Evolutionary conservation across 805 yeast genomes (phyloP).

Genomic region (Candida tammaniensis): DNA sequence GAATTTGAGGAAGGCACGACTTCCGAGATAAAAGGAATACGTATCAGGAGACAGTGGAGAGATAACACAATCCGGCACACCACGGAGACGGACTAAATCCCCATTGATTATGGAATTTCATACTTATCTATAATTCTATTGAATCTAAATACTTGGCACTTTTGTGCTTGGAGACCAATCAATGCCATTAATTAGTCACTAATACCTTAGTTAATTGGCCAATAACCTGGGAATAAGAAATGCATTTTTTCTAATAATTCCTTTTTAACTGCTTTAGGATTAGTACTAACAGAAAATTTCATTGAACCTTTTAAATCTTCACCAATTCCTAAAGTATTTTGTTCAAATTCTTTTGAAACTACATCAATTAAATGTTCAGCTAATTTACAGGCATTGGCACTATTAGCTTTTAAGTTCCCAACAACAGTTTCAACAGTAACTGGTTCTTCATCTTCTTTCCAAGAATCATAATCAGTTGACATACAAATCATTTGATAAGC

Average conservation of each 20-base stretch:
- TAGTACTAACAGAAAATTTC: constrained; percentile 79
- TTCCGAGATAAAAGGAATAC: too few relatives aligned
- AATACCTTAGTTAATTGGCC: constrained; percentile 41
- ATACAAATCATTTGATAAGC: constrained; percentile 97
- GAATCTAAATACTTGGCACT: too few relatives aligned
- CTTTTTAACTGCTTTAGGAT: constrained; percentile 66
- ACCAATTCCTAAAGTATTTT: constrained; percentile 57
- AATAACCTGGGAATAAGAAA: constrained; percentile 87
- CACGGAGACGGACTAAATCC: too few relatives aligned
- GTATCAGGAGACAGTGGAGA: too few relatives aligned
- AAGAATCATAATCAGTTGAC: constrained; percentile 98
- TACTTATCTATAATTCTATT: too few relatives aligned
- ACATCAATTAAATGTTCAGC: constrained; percentile 67
- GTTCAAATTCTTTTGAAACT: constrained; percentile 58
- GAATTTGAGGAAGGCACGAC: too few relatives aligned
- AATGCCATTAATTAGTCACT: neutral
- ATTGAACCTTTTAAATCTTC: constrained; percentile 69
- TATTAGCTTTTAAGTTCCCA: constrained; percentile 83
- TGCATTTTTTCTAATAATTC: constrained; percentile 78
- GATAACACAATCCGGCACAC: too few relatives aligned
- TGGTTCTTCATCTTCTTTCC: constrained; percentile 94
- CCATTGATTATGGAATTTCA: too few relatives aligned
- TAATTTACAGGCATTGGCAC: constrained; percentile 77
- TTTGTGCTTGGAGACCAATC: too few relatives aligned
- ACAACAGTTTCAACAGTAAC: constrained; percentile 98